Evolutionary conservation across 2,329 filamentous ascomycete species (phyloP), one percentile per base, ranked within the genome.

Genomic region (Sporothrix sp.): DNA sequence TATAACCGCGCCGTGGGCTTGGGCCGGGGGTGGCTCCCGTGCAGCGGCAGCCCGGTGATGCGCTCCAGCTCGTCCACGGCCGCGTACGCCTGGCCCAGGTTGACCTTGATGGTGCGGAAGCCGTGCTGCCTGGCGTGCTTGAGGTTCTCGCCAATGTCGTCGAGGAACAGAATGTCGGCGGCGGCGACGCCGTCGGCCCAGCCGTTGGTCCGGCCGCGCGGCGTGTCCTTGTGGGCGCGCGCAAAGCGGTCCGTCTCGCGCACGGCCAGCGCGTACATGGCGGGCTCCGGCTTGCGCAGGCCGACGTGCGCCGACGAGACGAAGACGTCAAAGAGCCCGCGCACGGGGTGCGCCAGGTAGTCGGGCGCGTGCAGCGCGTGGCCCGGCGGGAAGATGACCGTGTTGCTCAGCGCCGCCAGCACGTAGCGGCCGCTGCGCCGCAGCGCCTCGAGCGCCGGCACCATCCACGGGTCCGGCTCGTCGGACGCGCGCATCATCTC

Each of bases 101-200:
- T 71, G 1, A 97, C 93, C 67, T 91, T 95, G 57, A 97, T 76
- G 0, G 91, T 97, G 51, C 75, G 68, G 65, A 97, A 83, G 0
- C 91, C 91, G 20, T 81, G 70, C 44, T 74, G 75, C 66, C 75
- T 85, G 1, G 82, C 93, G 39, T 76, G 83, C 71, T 90, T 93
- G 52, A 97, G 66, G 64, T 98, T 98, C 66, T 90, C 82, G 2
- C 93, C 93, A 64, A 98, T 95, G 60, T 96, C 90, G 64, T 96
- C 93, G 45, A 96, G 68, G 63, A 98, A 98, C 4, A 95, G 68
- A 39, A 96, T 72, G 50, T 96, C 87, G 1, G 70, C 69, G 0
- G 84, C 69, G 51, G 69, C 65, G 8, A 94, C 71, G 0, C 74
- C 70, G 6, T 69, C 66, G 14, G 64, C 65, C 71, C 75, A 76